These are phyloP conservation scores for Fusarium sp. DNA, from an alignment of 2,329 filamentous ascomycete genomes.

Conservation along the genomic window DNA sequence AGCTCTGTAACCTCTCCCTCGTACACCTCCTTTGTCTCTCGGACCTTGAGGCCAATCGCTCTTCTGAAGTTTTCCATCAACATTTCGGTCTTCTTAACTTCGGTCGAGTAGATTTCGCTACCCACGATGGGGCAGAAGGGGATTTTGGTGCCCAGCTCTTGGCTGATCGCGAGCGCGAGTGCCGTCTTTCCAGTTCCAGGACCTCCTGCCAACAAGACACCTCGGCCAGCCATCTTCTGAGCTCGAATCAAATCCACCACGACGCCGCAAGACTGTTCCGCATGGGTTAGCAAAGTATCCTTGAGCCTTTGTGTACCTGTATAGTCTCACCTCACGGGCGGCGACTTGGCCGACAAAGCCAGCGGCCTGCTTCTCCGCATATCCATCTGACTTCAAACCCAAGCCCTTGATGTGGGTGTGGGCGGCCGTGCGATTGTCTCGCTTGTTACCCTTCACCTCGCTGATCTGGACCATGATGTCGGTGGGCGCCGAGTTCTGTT, in stretches of 20 bases:
- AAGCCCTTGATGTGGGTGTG: constrained; percentile 99
- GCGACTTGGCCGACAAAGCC: constrained; percentile 92
- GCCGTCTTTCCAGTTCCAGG: constrained; percentile 98
- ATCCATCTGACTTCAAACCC: constrained; percentile 86
- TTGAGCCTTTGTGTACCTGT: not conserved
- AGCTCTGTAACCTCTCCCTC: constrained; percentile 98
- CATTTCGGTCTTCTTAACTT: constrained; percentile 99
- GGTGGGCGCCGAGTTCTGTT: constrained; percentile 44
- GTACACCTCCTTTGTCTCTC: constrained; percentile 99
- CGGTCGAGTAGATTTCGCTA: constrained; percentile 96
- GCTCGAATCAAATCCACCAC: constrained; percentile 95
- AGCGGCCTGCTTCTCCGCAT: constrained; percentile 80
- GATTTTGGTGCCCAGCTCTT: constrained; percentile 97
- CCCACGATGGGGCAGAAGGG: constrained; percentile 98
- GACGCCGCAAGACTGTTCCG: constrained; percentile 85
- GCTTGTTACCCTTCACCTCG: constrained; percentile 93
- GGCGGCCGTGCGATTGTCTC: constrained; percentile 95
- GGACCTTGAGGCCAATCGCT: constrained; percentile 95
- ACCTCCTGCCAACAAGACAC: constrained; percentile 91
- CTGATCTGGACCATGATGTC: constrained; percentile 86
- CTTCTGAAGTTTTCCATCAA: constrained; percentile 99
- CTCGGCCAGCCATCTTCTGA: constrained; percentile 97
- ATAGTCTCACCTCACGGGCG: constrained; percentile 81
- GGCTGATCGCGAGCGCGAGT: constrained; percentile 92
- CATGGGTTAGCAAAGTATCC: constrained; percentile 31